Percentiles rank a stretch among this genome's conserved stretches.
Conservation (phyloP, 2,329 filamentous ascomycete genomes). For the Corniculantispora saksenae region DNA sequence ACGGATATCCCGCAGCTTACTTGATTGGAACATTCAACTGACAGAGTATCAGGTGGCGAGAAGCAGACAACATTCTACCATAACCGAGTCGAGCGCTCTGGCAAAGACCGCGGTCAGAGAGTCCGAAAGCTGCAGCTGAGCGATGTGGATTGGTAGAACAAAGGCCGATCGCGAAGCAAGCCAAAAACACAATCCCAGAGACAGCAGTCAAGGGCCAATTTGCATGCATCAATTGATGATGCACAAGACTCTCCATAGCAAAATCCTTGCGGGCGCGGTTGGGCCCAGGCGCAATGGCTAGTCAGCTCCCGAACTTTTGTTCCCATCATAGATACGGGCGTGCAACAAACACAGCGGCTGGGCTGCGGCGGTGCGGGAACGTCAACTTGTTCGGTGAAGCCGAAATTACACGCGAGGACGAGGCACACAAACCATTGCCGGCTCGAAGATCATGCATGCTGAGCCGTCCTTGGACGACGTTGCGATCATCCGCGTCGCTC, state of each 20-base stretch:
- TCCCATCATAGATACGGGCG: neutral
- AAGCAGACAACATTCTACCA: constrained; percentile 50
- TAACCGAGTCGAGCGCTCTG: constrained; percentile 57
- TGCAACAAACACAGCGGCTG: neutral
- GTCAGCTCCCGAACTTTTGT: neutral
- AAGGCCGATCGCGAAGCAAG: constrained; percentile 30
- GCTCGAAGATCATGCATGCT: neutral
- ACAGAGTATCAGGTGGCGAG: constrained; percentile 48
- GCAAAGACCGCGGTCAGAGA: constrained; percentile 73
- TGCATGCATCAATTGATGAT: neutral
- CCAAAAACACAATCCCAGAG: constrained; percentile 2
- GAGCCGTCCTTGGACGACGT: too few species aligned
- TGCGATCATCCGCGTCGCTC: neutral
- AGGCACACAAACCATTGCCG: neutral
- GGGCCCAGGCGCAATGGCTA: neutral
- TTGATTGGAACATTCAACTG: constrained; percentile 48
- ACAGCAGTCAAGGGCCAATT: neutral
- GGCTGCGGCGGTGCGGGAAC: neutral
- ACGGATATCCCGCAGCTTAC: constrained; percentile 46
- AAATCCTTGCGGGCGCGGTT: neutral
- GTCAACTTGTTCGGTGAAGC: neutral
- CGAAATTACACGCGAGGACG: neutral
- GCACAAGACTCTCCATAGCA: neutral
- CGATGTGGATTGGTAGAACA: constrained; percentile 89
- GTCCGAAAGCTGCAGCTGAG: constrained; percentile 90